Evolutionary conservation across 169 alveolate genomes (phyloP).

Genomic region (Cryptosporidium felis): DNA sequence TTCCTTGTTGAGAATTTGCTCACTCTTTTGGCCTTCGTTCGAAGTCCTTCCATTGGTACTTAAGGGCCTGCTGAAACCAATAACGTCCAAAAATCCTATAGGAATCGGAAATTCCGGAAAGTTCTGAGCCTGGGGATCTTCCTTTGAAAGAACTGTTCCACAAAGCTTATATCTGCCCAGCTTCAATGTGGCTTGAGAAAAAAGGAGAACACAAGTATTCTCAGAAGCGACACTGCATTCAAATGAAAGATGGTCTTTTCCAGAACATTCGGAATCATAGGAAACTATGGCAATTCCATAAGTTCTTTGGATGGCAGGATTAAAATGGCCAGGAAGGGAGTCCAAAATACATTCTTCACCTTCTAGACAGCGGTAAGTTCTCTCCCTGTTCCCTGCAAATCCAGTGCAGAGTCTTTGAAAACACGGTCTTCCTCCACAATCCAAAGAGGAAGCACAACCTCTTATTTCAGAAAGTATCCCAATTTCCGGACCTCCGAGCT

Average conservation of each 20-base stretch:
- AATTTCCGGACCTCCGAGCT: background rate
- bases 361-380: conserved; percentile 2
- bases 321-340: conserved; percentile 31
- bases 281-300: conserved; percentile 2
- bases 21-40: background rate
- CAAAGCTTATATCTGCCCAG: conserved; percentile 45
- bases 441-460: conserved; percentile 15
- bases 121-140: background rate
- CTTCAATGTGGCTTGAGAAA: background rate
- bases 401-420: conserved; percentile 47
- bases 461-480: conserved; percentile 21
- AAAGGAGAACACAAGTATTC: background rate
- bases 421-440: conserved; percentile 56
- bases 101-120: conserved; percentile 12
- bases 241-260: too few species aligned
- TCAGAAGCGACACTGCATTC: conserved; percentile 5
- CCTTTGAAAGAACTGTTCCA: conserved; percentile 16
- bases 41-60: background rate
- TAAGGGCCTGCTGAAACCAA: conserved; percentile 22
- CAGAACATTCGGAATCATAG: conserved; percentile 18
- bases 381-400: conserved; percentile 27
- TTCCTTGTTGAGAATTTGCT: background rate
- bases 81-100: background rate
- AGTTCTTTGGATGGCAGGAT: background rate
- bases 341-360: background rate